Base-by-base conservation (phyloP, 2,329 filamentous ascomycete genomes). In the Hymenotorrendiella dingleyae region DNA sequence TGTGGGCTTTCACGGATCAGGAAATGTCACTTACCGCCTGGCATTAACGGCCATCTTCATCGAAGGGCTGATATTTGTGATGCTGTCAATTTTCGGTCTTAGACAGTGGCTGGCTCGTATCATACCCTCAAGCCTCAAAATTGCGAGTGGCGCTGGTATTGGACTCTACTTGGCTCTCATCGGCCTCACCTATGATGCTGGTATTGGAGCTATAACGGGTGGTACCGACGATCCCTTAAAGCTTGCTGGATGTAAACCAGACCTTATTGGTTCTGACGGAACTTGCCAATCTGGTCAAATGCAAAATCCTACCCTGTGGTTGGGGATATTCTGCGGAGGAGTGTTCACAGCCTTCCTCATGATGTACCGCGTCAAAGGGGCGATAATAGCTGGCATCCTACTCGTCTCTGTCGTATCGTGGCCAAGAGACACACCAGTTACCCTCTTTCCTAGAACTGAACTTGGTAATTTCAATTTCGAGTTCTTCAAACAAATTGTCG, bases 401-500 rank as follows among this genome's bases (percentile, higher is more conserved):
- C 76, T 94, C 20, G 87, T 94, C 43, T 88, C 83, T 50, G 83
- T 94, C 64, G 88, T 93, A 62, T 94, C 86, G 7, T 94, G 88
- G 88, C 88, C 88, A 0, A 78, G 88, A 19, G 67, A 70, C 14
- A 91, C 87, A 0, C 62, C 74, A 0, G 81, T 94, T 43, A 91
- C 87, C 5, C 88, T 84, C 63, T 94, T 94, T 66, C 86, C 88
- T 0, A 72, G 90, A 56, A 86, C 78, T 0, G 53, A 71, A 0
- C 62, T 82, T 2, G 88, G 88, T 29, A 71, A 90, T 61, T 73
- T 73, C 55, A 69, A 69, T 29, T 94, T 94, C 63, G 72, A 90
- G 56, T 94, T 94, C 66, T 94, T 94, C 76, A 88, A 86, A 63
- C 76, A 88, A 61, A 86, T 94, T 2, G 87, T 91, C 30, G 80